Evolutionary conservation across 75 land plant species (phyloP), one percentile per base, ranked within the genome.

Genomic region (Pinus taeda): DNA sequence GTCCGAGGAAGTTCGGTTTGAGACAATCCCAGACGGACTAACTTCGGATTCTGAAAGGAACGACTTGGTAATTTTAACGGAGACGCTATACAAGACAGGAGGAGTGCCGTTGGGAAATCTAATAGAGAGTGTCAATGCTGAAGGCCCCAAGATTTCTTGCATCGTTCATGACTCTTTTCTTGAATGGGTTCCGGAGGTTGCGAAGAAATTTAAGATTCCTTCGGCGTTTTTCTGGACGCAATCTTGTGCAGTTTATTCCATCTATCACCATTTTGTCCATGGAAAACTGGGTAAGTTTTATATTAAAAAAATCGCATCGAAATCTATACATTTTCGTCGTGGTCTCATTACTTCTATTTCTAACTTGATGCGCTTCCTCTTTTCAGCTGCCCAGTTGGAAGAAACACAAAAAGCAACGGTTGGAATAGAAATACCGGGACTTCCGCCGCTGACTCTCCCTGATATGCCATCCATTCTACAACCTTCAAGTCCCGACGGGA

Each of bases 171-270:
- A 86, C 63, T 79, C 87, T 2, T 84, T 88, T 59, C 42, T 88
- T 13, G 87, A 85, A 1, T 88, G 90, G 93, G 90, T 70, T 20
- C 61, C 77, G 37, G 88, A 86, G 76, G 88, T 86, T 5, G 90
- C 90, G 3, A 83, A 57, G 2, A 77, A 76, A 2, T 39, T 84
- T 6, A 78, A 78, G 0, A 33, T 91, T 60, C 87, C 90, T 18
- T 39, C 63, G 42, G 93, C 83, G 18, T 61, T 88, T 81, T 82
- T 91, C 57, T 91, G 93, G 93, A 79, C 88, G 11, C 93, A 91
- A 57, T 86, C 95, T 11, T 72, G 81, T 73, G 81, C 89, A 36
- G 55, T 9, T 49, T 49, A 49, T 49, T 49, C 55, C 2, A 49
- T 49, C 2, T 49, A 9, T 49, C 55, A 49, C 55, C 55, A 49